A percentile compares a stretch with the other conserved stretches of the same genome.
These are phyloP conservation scores for Omphalotus guepiniiformis DNA, from an alignment of 768 basidiomycete species.

Conservation along the genomic window DNA sequence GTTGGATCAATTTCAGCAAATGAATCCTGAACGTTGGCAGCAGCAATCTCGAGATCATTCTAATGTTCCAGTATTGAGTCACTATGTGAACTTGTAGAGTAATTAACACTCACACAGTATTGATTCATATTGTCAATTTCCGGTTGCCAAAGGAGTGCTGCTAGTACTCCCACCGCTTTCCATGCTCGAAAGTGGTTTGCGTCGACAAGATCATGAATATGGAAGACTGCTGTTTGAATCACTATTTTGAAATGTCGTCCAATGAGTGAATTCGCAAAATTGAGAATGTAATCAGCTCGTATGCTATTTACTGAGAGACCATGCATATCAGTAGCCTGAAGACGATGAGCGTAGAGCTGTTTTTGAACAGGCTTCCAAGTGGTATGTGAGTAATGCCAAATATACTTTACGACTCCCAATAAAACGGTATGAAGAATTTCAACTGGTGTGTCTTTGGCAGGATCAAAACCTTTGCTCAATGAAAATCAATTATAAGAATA, in stretches of 20 bases:
- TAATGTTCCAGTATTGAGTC: neutral
- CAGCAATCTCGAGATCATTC: conserved; percentile 5
- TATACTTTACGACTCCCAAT: conserved; percentile 27
- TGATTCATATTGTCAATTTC: conserved; percentile 17
- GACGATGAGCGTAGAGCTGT: conserved; percentile 13
- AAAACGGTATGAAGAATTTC: conserved; percentile 27
- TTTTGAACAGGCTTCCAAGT: conserved; percentile 13
- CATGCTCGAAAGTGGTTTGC: conserved; percentile 17
- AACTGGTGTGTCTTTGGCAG: conserved; percentile 15
- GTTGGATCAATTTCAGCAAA: conserved; percentile 13
- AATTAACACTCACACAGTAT: conserved; percentile 17
- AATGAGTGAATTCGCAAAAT: conserved; percentile 23
- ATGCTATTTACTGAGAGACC: conserved; percentile 22
- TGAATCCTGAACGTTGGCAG: conserved; percentile 17
- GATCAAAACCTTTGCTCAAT: conserved; percentile 10
- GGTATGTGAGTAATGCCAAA: conserved; percentile 22
- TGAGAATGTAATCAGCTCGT: conserved; percentile 22
- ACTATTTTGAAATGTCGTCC: conserved; percentile 26
- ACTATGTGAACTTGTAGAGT: neutral
- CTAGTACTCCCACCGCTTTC: conserved; percentile 16
- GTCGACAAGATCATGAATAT: conserved; percentile 21
- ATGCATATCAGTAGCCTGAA: conserved; percentile 17
- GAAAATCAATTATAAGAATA: neutral
- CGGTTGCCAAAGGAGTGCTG: conserved; percentile 25
- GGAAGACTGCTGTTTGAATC: conserved; percentile 21